A percentile compares a stretch with the other conserved stretches of the same genome.
Evolutionary conservation across 2,329 filamentous ascomycete genomes (phyloP).

Genomic region (Neofusicoccum parvum): DNA sequence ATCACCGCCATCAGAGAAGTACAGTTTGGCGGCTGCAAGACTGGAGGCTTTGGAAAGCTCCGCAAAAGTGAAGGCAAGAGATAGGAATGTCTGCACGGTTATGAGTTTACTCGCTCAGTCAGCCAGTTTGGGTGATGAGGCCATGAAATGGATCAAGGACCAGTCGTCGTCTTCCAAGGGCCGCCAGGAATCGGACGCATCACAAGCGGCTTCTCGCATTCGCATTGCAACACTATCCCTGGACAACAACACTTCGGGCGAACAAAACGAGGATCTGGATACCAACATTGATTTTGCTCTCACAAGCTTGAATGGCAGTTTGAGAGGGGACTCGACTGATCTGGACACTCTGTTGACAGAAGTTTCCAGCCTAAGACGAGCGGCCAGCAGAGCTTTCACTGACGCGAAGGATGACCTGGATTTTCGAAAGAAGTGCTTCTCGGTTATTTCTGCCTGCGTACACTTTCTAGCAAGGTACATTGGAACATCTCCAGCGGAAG

Average conservation of each 20-base stretch:
- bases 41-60: neutral
- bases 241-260: slow-evolving; percentile 31
- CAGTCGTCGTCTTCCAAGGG: slow-evolving; percentile 13
- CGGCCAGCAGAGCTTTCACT: slow-evolving; percentile 32
- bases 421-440: slow-evolving; percentile 22
- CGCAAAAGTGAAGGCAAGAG: neutral
- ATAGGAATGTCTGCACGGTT: slow-evolving; percentile 24
- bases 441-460: slow-evolving; percentile 33
- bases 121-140: slow-evolving; percentile 36
- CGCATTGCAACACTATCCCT: slow-evolving; percentile 36
- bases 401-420: slow-evolving; percentile 11
- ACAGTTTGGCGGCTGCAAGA: slow-evolving; percentile 36
- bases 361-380: slow-evolving; percentile 23
- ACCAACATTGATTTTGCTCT: slow-evolving; percentile 29
- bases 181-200: slow-evolving; percentile 29
- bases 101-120: slow-evolving; percentile 38
- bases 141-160: slow-evolving; percentile 34
- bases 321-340: slow-evolving; percentile 36
- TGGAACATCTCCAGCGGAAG: slow-evolving; percentile 25
- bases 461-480: slow-evolving; percentile 39
- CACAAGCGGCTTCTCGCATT: slow-evolving; percentile 30
- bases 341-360: slow-evolving; percentile 41
- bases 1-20: slow-evolving; percentile 39
- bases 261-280: slow-evolving; percentile 25
- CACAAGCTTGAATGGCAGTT: slow-evolving; percentile 31